phyloP scores from a whole-genome alignment of 2,329 filamentous ascomycete species.

The Ramularia endophylla region DNA sequence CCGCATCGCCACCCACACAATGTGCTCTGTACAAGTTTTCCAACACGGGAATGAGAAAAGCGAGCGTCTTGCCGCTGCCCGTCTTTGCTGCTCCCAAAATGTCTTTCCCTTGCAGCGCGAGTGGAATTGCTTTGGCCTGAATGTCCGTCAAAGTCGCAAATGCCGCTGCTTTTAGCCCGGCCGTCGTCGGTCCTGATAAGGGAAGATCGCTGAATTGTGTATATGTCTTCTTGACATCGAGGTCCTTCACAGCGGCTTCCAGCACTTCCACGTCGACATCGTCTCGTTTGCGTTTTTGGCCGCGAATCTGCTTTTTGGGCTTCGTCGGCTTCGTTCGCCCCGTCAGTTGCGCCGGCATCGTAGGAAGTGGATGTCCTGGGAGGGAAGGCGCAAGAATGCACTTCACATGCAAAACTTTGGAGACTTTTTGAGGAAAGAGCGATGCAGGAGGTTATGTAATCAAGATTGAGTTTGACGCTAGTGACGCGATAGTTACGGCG shows the following conservation, averaged over 20 bases:
- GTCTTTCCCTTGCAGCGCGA: conserved; percentile 78
- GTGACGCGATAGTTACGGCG: conserved; percentile 8
- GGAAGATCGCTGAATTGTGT: conserved; percentile 78
- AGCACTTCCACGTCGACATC: conserved; percentile 20
- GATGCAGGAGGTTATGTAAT: too few relatives aligned
- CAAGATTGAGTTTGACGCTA: too few relatives aligned
- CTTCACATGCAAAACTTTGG: conserved; percentile 10
- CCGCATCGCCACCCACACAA: conserved; percentile 82
- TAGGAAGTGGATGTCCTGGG: too few relatives aligned
- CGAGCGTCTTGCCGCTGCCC: conserved; percentile 89
- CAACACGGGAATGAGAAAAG: conserved; percentile 85
- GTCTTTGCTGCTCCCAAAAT: conserved; percentile 94
- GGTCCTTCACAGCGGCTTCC: conserved; percentile 37
- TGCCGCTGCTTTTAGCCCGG: conserved; percentile 77
- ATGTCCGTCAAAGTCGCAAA: conserved; percentile 90
- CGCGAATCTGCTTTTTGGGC: conserved; percentile 50
- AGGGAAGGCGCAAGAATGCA: too few relatives aligned
- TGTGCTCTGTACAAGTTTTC: conserved; percentile 85
- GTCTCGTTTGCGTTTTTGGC: conserved; percentile 21
- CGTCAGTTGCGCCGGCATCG: conserved; percentile 31
- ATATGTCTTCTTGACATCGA: conserved; percentile 55
- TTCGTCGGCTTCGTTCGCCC: conserved; percentile 45
- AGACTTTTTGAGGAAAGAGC: too few relatives aligned
- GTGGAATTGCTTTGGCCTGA: conserved; percentile 80
- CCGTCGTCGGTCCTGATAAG: conserved; percentile 71